Evolutionary conservation across 2,329 filamentous ascomycete genomes (phyloP).

Genomic region (Ascochyta lentis): DNA sequence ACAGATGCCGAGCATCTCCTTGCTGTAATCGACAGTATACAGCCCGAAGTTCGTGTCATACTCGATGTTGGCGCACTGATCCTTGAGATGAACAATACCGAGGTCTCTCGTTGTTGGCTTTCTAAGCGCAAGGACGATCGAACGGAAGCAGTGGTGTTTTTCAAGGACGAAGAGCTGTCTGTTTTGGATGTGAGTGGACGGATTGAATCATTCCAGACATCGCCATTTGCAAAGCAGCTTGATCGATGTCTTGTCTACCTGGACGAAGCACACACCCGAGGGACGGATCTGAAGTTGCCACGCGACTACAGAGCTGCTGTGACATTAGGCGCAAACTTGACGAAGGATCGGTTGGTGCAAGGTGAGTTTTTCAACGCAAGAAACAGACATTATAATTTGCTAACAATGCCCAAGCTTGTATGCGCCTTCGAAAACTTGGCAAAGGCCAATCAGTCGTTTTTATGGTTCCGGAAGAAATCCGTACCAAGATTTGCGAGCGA

Average conservation of each 20-base stretch:
- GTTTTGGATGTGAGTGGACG: conserved; percentile 59
- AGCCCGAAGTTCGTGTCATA: conserved; percentile 61
- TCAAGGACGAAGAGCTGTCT: conserved; percentile 60
- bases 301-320: conserved; percentile 67
- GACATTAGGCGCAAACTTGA: conserved; percentile 68
- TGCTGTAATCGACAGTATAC: conserved; percentile 48
- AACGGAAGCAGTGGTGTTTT: conserved; percentile 59
- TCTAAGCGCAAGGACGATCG: conserved; percentile 52
- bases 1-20: conserved; percentile 56
- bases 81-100: conserved; percentile 59
- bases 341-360: conserved; percentile 74
- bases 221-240: conserved; percentile 64
- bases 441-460: conserved; percentile 71
- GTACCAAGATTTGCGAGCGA: conserved; percentile 56
- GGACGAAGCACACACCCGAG: conserved; percentile 73
- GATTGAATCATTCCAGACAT: conserved; percentile 61
- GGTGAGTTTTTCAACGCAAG: conserved; percentile 43
- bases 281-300: conserved; percentile 71
- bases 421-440: conserved; percentile 62
- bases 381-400: not conserved
- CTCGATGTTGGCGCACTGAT: conserved; percentile 76
- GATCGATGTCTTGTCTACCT: conserved; percentile 70
- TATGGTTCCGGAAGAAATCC: conserved; percentile 65
- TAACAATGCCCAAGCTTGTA: conserved; percentile 58
- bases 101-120: conserved; percentile 60